Conservation (phyloP, 352 stramenopile species). For the Phytophthora pluvialis region DNA sequence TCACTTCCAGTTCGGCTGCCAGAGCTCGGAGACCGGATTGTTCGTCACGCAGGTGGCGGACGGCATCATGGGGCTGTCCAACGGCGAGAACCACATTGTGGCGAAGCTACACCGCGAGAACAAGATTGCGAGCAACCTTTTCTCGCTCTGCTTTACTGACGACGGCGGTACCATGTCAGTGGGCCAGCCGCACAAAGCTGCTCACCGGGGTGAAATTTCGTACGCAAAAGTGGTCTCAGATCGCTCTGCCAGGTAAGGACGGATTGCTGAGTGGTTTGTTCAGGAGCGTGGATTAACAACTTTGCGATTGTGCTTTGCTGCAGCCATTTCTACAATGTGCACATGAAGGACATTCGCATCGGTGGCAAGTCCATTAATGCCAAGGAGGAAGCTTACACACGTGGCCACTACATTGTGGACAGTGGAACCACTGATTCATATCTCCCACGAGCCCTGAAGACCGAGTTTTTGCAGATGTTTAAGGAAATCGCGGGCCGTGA, state of each 20-base stretch:
- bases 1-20: slow-evolving; percentile 84
- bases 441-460: slow-evolving; percentile 58
- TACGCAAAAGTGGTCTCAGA: slow-evolving; percentile 67
- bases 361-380: slow-evolving; percentile 64
- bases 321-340: slow-evolving; percentile 74
- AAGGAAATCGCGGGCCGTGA: slow-evolving; percentile 51
- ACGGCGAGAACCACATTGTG: slow-evolving; percentile 76
- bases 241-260: slow-evolving; percentile 30
- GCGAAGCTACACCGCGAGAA: slow-evolving; percentile 78
- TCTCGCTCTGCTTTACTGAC: slow-evolving; percentile 78
- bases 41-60: slow-evolving; percentile 87
- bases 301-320: slow-evolving; percentile 4
- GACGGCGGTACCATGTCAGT: slow-evolving; percentile 77
- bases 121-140: slow-evolving; percentile 83
- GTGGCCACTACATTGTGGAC: slow-evolving; percentile 82
- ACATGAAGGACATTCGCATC: slow-evolving; percentile 74
- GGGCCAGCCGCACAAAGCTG: slow-evolving; percentile 51
- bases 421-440: slow-evolving; percentile 89
- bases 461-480: slow-evolving; percentile 65
- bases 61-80: slow-evolving; percentile 86
- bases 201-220: slow-evolving; percentile 57
- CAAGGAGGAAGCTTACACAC: slow-evolving; percentile 39
- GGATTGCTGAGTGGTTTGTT: background rate
- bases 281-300: no score
- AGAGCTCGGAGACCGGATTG: slow-evolving; percentile 73